Conservation (phyloP, 805 yeast species). For the Teunomyces pallodes region DNA sequence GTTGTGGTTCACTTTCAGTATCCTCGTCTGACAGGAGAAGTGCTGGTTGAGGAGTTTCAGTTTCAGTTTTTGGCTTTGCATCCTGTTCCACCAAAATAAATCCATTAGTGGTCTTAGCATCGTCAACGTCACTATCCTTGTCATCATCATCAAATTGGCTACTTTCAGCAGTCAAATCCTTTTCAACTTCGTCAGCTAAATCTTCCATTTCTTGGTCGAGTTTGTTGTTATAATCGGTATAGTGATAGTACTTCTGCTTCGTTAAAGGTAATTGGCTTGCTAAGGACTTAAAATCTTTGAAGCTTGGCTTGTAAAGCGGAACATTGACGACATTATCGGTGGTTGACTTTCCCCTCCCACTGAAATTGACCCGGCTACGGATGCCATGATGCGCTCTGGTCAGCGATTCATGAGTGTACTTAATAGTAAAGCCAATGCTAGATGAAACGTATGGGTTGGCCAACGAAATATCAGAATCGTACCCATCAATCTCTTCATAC, state of each 20-base stretch:
- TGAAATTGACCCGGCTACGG: slow-evolving; percentile 4
- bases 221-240: slow-evolving; percentile 18
- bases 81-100: slow-evolving; percentile 18
- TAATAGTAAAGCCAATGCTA: slow-evolving; percentile 48
- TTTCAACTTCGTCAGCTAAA: slow-evolving; percentile 9
- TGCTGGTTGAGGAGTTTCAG: slow-evolving; percentile 7
- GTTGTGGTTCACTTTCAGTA: slow-evolving; percentile 21
- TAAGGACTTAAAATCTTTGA: slow-evolving; percentile 32
- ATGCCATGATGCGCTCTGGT: background rate
- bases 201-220: slow-evolving; percentile 14
- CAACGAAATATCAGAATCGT: slow-evolving; percentile 47
- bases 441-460: slow-evolving; percentile 54
- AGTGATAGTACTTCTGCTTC: slow-evolving; percentile 33
- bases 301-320: slow-evolving; percentile 43
- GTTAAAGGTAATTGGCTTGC: slow-evolving; percentile 25
- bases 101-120: slow-evolving; percentile 12
- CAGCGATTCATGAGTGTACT: slow-evolving; percentile 10
- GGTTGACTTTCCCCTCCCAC: background rate
- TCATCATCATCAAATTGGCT: slow-evolving; percentile 3
- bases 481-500: slow-evolving; percentile 31
- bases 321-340: slow-evolving; percentile 36
- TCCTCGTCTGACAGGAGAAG: slow-evolving; percentile 29
- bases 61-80: slow-evolving; percentile 2
- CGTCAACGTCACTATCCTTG: slow-evolving; percentile 5
- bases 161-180: slow-evolving; percentile 7